Evolutionary conservation across 345 rosid genomes (phyloP).

Genomic region (Boechera stricta): DNA sequence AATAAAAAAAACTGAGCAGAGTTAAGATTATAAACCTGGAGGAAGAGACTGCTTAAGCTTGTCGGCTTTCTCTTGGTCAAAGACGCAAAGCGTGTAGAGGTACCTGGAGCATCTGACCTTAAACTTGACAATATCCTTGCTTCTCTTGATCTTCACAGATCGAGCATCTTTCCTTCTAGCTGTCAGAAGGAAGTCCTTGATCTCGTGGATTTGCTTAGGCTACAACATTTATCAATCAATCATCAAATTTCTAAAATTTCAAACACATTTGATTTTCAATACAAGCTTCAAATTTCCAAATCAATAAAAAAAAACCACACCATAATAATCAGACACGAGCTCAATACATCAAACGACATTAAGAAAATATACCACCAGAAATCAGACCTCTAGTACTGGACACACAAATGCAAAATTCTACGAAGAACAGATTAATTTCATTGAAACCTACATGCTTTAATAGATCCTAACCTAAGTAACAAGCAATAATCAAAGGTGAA

Average conservation of each 20-base stretch:
- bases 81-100: constrained; percentile 87
- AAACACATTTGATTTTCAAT: neutral
- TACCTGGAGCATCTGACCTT: constrained; percentile 94
- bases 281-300: neutral
- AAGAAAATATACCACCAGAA: neutral
- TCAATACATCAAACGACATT: neutral
- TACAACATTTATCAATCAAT: constrained; percentile 34
- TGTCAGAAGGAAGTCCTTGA: constrained; percentile 94
- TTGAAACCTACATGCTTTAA: neutral
- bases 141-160: constrained; percentile 89
- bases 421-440: neutral
- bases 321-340: neutral
- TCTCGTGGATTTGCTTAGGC: constrained; percentile 98
- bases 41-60: constrained; percentile 98
- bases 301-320: neutral
- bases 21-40: constrained; percentile 57
- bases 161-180: constrained; percentile 96
- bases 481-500: neutral
- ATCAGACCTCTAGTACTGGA: neutral
- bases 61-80: constrained; percentile 88
- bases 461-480: neutral
- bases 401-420: neutral
- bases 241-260: neutral
- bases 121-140: constrained; percentile 83
- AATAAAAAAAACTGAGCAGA: neutral